Base-by-base conservation (phyloP, 306 rosid species). In the Styphnolobium japonicum region DNA sequence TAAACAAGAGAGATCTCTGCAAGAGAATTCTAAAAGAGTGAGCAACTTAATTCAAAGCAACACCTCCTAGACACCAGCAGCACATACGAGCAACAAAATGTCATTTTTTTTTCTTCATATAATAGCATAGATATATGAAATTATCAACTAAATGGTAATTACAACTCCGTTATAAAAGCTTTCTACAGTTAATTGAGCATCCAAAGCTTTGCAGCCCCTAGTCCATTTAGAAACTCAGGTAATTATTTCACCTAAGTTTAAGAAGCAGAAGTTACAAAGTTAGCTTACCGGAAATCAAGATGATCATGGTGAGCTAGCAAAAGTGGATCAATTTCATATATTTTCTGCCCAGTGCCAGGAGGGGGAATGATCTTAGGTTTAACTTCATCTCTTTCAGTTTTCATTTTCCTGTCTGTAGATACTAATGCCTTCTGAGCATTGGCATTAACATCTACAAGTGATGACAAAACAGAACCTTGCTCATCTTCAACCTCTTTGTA, bases 231-330 rank as follows among this genome's bases (percentile, higher is more conserved):
- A 81, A 67, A 70, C 48, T 72, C 5, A 16, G 52, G 67, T 16
- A 72, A 33, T 80, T 72, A 51, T 46, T 71, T 27, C 67, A 67
- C 36, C 61, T 63, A 76, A 63, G 33, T 49, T 66, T 31, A 34
- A 31, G 36, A 60, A 6, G 22, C 37, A 64, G 45, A 34, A 29
- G 11, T 53, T 43, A 53, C 12, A 67, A 53, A 48, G 74, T 77
- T 9, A 33, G 71, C 88, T 76, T 76, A 91, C 94, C 97, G 97
- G 73, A 89, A 91, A 49, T 88, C 91, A 83, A 91, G 89, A 86
- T 91, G 97, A 37, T 10, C 51, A 22, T 73, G 78, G 51, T 81
- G 71, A 78, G 45, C 71, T 37, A 31, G 73, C 86, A 91, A 78
- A 61, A 58, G 23, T 55, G 91, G 84, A 85, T 91, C 97, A 7